Base-by-base conservation (phyloP, 2,329 filamentous ascomycete species). In the Neofusicoccum ribis region DNA sequence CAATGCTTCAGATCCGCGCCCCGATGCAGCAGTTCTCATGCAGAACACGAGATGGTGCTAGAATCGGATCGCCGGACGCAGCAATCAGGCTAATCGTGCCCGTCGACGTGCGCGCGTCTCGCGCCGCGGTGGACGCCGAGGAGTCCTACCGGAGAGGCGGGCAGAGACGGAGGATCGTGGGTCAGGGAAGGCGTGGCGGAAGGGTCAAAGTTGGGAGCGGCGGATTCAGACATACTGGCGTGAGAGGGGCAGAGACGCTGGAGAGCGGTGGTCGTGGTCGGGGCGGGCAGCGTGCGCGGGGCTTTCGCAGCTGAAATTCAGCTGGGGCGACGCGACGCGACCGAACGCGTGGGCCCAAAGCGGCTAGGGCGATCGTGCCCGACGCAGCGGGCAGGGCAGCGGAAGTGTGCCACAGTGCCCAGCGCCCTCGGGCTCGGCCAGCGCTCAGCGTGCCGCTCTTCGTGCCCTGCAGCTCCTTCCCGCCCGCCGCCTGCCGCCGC, bases 121-220 rank as follows among this genome's bases (percentile, higher is more conserved):
- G 20, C 39, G 61, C 61, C 17, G 61, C 31, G 44, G 27, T 47
- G 50, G 50, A 31, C 31, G 41, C 31, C 27, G 6, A 37, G 46
- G 46, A 47, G 61, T 39, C 61, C 49, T 64, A 64, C 61, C 61
- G 61, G 61, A 20, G 63, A 65, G 50, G 64, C 39, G 44, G 68
- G 68, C n/a, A 67, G 46, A 52, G 67, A 68, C 5, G 68, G 68
- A 43, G 68, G 68, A 9, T 70, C 68, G 68, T 70, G 68, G 47
- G 56, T 54, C 59, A 69, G 27, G 46, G 66, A 65, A 17, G 65
- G 66, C 37, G 63, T 65, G 39, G 47, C 47, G 49, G 61, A 50
- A 14, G 39, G 47, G 36, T 54, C 49, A 27, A 37, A 20, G 37
- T 14, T 54, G 61, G 31, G 23, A 6, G 23, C 31, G 36, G 51